These are phyloP conservation scores for Tetracladium setigerum DNA, from an alignment of 495 filamentous ascomycete genomes.

Conservation along the genomic window DNA sequence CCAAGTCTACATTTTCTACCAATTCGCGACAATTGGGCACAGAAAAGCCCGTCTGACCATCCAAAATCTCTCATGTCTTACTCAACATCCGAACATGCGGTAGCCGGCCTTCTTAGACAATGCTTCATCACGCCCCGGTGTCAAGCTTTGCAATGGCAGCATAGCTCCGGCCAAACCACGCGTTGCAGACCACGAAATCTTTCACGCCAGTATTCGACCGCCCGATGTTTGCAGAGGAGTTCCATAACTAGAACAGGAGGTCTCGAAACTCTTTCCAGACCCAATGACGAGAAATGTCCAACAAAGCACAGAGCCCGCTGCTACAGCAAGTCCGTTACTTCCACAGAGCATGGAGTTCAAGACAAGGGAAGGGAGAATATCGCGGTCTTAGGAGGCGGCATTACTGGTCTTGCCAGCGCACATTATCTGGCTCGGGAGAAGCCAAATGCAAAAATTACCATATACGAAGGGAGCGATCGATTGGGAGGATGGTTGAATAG, in stretches of 20 bases:
- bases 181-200: too few relatives aligned
- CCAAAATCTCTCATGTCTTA: too few relatives aligned
- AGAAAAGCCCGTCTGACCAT: too few relatives aligned
- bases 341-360: background rate
- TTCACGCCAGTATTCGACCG: too few relatives aligned
- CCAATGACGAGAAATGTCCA: too few relatives aligned
- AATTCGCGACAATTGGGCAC: too few relatives aligned
- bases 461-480: constrained; percentile 64
- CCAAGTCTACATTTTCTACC: too few relatives aligned
- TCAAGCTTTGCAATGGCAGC: background rate
- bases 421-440: constrained; percentile 59
- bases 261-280: too few relatives aligned
- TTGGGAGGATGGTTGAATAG: constrained; percentile 85
- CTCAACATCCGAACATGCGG: constrained; percentile 9
- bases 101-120: constrained; percentile 18
- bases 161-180: too few relatives aligned
- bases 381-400: constrained; percentile 79
- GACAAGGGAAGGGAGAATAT: constrained; percentile 23
- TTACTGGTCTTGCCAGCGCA: constrained; percentile 80
- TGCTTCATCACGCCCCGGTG: constrained; percentile 17
- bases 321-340: background rate
- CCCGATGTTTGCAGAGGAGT: too few relatives aligned
- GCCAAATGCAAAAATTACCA: constrained; percentile 51
- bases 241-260: too few relatives aligned
- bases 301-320: too few relatives aligned